These are phyloP conservation scores for Vachellia pachyceras DNA, from an alignment of 306 rosid genomes.

Conservation along the genomic window DNA sequence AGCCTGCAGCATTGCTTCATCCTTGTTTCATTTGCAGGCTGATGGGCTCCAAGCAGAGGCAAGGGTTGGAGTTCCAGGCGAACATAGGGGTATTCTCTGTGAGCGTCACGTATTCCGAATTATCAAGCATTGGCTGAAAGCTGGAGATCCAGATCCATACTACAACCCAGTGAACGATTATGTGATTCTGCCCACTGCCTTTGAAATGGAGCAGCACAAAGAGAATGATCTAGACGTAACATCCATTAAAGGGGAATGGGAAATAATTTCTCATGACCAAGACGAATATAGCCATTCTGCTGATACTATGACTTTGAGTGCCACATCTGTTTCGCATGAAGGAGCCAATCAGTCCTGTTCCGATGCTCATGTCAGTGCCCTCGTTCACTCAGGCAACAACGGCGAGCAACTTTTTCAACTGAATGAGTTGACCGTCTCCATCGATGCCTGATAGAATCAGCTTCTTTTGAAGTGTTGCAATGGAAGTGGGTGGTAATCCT, in stretches of 20 bases:
- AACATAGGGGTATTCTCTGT: conserved; percentile 84
- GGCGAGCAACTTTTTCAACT: conserved; percentile 75
- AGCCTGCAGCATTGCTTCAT: neutral
- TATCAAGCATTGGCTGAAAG: conserved; percentile 91
- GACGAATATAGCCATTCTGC: conserved; percentile 38
- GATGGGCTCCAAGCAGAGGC: conserved; percentile 93
- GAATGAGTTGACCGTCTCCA: conserved; percentile 73
- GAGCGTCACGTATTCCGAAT: conserved; percentile 89
- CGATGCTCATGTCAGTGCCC: conserved; percentile 61
- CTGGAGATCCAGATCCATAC: conserved; percentile 85
- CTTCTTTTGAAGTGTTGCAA: conserved; percentile 17
- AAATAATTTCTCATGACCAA: conserved; percentile 64
- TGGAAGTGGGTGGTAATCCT: conserved; percentile 14
- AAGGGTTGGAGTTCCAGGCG: conserved; percentile 90
- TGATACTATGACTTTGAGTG: conserved; percentile 51
- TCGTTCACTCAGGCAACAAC: conserved; percentile 59
- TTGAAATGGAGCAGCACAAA: conserved; percentile 65
- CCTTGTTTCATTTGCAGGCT: conserved; percentile 57
- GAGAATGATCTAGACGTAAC: conserved; percentile 74
- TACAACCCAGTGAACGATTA: conserved; percentile 94
- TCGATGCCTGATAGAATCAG: conserved; percentile 58
- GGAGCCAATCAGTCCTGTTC: conserved; percentile 56
- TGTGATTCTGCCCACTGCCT: conserved; percentile 84
- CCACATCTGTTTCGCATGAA: conserved; percentile 56
- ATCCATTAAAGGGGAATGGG: conserved; percentile 96